Base-by-base conservation (phyloP, 176 grass and related monocot species). In the Tillandsia fasciculata region DNA sequence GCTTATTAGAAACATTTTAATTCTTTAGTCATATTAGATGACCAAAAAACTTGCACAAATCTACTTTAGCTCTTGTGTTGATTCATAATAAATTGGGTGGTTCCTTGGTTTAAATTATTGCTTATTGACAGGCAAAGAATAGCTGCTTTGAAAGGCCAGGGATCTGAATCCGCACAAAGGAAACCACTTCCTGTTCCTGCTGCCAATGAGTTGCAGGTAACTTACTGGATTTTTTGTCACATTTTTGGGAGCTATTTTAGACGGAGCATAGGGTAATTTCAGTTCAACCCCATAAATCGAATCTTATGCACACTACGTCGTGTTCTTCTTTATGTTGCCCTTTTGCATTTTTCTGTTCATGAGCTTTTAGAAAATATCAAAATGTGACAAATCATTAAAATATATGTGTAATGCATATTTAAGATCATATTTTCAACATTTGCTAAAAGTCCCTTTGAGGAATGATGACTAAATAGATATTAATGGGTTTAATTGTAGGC, bases 161-260 rank as follows among this genome's bases (percentile, higher is more conserved):
- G 87, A 76, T 71, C 69, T 80, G 87, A 93, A 73, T 61, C 70
- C 59, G 83, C 79, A 69, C 80, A 87, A 27, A 83, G 90, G 67
- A 99, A 93, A 78, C 87, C 84, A 78, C 83, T 90, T 63, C 84
- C 75, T 70, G 77, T 77, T 59, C 80, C 64, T 26, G 82, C 87
- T 85, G 84, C 82, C 29, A 88, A 87, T 71, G 94, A 85, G 74
- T 82, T 81, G 49, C 83, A 90, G 94, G 94, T 97, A 86, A 33
- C 69, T 11, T 53, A 57, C 61, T 64, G 17, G 10, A 72, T 68
- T 68, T 71, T 12, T 54, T 70, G 63, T 69, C 50, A 47, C 27
- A 20, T 11, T 33, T 20, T n/a, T 71, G 12, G 51, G 2, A 68
- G 83, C 53, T 65, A 64, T 52, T 57, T 71, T 68, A 48, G 61